Percentiles rank a stretch among this genome's conserved stretches.
These are phyloP conservation scores for Monilinia fructigena DNA, from an alignment of 2,329 filamentous ascomycete genomes.

Conservation along the genomic window DNA sequence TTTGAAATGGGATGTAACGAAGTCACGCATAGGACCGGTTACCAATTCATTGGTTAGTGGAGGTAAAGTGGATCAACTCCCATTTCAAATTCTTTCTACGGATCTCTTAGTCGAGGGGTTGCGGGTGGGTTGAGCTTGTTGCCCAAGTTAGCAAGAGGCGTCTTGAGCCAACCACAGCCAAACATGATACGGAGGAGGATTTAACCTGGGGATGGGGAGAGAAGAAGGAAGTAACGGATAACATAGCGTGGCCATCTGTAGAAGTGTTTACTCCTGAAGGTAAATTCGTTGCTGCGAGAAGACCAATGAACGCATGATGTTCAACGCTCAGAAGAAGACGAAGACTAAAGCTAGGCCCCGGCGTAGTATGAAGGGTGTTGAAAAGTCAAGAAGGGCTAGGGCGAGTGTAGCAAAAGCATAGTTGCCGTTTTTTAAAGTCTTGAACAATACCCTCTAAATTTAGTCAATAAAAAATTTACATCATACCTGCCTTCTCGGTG, in stretches of 20 bases:
- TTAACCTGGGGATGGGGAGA: neutral
- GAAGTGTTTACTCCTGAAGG: slow-evolving; percentile 86
- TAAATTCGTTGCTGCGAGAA: slow-evolving; percentile 67
- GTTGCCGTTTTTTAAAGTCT: neutral
- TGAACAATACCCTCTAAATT: neutral
- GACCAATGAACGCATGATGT: slow-evolving; percentile 69
- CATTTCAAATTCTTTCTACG: slow-evolving; percentile 74
- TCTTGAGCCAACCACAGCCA: neutral
- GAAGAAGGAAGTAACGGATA: slow-evolving; percentile 21
- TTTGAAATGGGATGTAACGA: slow-evolving; percentile 81
- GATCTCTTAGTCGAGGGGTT: slow-evolving; percentile 89
- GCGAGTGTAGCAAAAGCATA: neutral
- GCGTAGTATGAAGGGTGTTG: slow-evolving; percentile 66
- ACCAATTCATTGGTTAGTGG: slow-evolving; percentile 62
- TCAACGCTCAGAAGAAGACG: slow-evolving; percentile 53
- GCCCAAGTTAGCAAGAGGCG: slow-evolving; percentile 71
- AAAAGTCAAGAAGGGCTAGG: slow-evolving; percentile 45
- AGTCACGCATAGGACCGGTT: slow-evolving; percentile 69
- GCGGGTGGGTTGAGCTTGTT: slow-evolving; percentile 88
- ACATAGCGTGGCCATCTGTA: slow-evolving; percentile 62
- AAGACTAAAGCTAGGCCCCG: slow-evolving; percentile 58
- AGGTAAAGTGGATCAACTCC: slow-evolving; percentile 65
- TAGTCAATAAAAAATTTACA: neutral
- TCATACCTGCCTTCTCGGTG: neutral
- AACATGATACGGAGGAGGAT: neutral